Conservation (phyloP, 164 flowering plant genomes). For the Aristolochia californica region DNA sequence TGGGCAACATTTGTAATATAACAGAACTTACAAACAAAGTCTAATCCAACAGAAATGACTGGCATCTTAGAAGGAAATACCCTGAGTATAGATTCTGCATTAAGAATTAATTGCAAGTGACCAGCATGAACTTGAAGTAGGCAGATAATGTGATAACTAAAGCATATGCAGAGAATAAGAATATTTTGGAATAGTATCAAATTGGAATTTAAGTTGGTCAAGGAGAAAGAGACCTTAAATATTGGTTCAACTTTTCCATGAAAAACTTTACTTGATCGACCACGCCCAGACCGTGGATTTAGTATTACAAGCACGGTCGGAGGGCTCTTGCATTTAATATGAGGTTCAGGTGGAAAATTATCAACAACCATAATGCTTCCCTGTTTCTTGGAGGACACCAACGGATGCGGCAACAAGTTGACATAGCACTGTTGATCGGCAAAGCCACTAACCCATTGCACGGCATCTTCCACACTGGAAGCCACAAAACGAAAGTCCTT, state of each 20-base stretch:
- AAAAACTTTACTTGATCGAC: slow-evolving; percentile 94
- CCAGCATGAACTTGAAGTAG: no score
- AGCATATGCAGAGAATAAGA: no score
- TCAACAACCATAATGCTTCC: slow-evolving; percentile 37
- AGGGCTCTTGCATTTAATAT: slow-evolving; percentile 67
- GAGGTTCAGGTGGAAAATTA: slow-evolving; percentile 59
- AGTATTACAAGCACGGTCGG: slow-evolving; percentile 85
- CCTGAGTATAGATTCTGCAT: no score
- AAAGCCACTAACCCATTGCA: slow-evolving; percentile 86
- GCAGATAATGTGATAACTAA: no score
- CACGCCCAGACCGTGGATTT: slow-evolving; percentile 94
- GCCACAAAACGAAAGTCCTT: slow-evolving; percentile 85
- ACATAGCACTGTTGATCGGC: slow-evolving; percentile 91
- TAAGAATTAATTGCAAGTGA: no score
- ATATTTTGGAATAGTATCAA: no score
- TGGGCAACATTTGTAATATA: no score
- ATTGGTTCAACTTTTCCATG: slow-evolving; percentile 81
- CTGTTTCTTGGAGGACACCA: slow-evolving; percentile 78
- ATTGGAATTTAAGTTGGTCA: not conserved
- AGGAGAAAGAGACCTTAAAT: slow-evolving; percentile 52
- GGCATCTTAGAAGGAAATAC: no score
- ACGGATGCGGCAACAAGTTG: slow-evolving; percentile 81
- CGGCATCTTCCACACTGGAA: slow-evolving; percentile 65
- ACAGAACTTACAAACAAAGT: no score
- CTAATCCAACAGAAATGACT: no score